Conservation (phyloP, 176 grass and related monocot genomes). For the Elymus sibiricus region DNA sequence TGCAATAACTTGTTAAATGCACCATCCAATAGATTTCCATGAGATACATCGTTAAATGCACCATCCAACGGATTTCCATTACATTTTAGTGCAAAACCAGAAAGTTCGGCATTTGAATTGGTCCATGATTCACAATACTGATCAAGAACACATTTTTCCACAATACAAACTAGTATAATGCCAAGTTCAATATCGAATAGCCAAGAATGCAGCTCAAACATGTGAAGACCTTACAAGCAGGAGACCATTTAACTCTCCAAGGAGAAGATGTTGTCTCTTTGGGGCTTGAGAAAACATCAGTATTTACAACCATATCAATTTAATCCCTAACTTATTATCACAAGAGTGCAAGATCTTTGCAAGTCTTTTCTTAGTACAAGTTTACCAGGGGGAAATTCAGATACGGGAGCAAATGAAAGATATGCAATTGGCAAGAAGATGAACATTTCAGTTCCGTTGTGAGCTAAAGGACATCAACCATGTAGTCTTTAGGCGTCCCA, state of each 20-base stretch:
- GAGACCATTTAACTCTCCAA: neutral
- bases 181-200: neutral
- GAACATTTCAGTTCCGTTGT: neutral
- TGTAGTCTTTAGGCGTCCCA: neutral
- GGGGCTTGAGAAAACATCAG: neutral
- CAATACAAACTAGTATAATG: neutral
- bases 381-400: neutral
- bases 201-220: neutral
- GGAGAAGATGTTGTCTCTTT: neutral
- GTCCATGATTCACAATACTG: conserved; percentile 1
- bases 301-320: neutral
- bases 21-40: neutral
- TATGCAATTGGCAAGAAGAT: neutral
- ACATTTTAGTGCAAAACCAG: neutral
- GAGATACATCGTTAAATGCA: neutral
- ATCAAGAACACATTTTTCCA: neutral
- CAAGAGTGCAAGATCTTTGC: neutral
- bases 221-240: neutral
- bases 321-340: neutral
- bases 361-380: neutral
- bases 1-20: neutral
- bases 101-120: neutral
- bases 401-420: neutral
- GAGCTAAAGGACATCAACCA: neutral
- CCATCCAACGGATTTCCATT: neutral